A percentile compares a stretch with the other conserved stretches of the same genome.
Evolutionary conservation across 1,139 yeast genomes (phyloP).

Genomic region (Scheffersomyces stambukii): DNA sequence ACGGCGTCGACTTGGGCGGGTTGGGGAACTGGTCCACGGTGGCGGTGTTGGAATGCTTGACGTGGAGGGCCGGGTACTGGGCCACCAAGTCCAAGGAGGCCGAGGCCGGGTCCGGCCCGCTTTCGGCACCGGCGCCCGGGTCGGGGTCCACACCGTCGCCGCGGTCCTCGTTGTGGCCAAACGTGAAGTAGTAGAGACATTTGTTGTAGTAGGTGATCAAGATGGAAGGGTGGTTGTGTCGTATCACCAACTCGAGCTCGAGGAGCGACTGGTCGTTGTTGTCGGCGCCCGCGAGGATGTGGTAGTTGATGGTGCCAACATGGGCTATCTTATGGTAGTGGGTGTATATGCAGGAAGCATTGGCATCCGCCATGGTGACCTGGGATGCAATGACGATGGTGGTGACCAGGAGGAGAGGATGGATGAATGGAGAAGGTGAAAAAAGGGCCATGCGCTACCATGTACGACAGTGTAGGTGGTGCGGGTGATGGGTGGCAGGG

Average conservation of each 20-base stretch:
- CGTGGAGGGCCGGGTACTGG: constrained; percentile 31
- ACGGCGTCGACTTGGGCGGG: constrained; percentile 22
- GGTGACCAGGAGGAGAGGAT: not conserved
- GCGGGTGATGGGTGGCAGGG: no score
- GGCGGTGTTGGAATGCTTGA: constrained; percentile 26
- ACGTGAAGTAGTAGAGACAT: constrained; percentile 53
- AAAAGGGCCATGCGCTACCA: no score
- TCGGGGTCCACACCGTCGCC: no score
- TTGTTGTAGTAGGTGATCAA: constrained; percentile 58
- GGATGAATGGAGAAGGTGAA: no score
- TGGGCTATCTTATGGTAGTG: constrained; percentile 43
- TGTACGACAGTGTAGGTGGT: no score
- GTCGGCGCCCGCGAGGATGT: constrained; percentile 28
- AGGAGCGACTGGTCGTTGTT: constrained; percentile 41
- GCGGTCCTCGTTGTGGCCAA: constrained; percentile 35
- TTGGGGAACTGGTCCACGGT: constrained; percentile 19
- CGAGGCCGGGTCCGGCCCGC: no score
- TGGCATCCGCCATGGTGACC: constrained; percentile 16
- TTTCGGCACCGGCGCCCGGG: no score
- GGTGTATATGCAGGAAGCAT: constrained; percentile 28
- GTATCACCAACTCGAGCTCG: constrained; percentile 56
- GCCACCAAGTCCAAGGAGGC: constrained; percentile 26
- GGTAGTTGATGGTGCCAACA: constrained; percentile 27
- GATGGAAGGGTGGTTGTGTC: constrained; percentile 48
- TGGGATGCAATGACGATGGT: not conserved